Conservation (phyloP, 192 early-diverging fungal species). For the Dissophora globulifera region DNA sequence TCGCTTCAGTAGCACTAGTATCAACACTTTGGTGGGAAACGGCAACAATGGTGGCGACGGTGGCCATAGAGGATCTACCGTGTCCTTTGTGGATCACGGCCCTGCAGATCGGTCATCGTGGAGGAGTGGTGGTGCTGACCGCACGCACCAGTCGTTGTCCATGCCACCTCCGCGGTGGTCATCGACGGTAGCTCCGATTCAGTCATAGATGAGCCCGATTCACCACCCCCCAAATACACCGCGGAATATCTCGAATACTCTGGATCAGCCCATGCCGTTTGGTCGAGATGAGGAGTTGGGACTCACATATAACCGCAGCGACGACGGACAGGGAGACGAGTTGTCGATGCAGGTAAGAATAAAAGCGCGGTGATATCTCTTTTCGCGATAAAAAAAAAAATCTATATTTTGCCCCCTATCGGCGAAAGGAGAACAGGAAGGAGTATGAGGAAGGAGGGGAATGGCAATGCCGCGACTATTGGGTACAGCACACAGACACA, state of each 20-base stretch:
- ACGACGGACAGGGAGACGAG: conserved; percentile 8
- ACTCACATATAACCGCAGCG: neutral
- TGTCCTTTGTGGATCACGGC: neutral
- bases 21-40: too few species aligned
- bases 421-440: too few species aligned
- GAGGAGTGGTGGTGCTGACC: conserved; percentile 9
- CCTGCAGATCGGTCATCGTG: conserved; percentile 8
- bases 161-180: neutral
- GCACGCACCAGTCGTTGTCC: neutral
- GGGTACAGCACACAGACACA: too few species aligned
- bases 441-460: too few species aligned
- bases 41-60: too few species aligned
- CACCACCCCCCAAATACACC: conserved; percentile 44
- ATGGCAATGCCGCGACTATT: too few species aligned
- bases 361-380: too few species aligned
- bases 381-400: too few species aligned
- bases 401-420: too few species aligned
- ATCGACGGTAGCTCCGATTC: neutral
- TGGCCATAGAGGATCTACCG: neutral
- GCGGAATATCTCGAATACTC: conserved; percentile 36
- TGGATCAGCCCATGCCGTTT: conserved; percentile 18
- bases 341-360: conserved; percentile 54
- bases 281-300: conserved; percentile 15
- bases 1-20: neutral
- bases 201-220: conserved; percentile 7